These are phyloP conservation scores for Hanseniaspora guilliermondii DNA, from an alignment of 805 yeast genomes.

Conservation along the genomic window DNA sequence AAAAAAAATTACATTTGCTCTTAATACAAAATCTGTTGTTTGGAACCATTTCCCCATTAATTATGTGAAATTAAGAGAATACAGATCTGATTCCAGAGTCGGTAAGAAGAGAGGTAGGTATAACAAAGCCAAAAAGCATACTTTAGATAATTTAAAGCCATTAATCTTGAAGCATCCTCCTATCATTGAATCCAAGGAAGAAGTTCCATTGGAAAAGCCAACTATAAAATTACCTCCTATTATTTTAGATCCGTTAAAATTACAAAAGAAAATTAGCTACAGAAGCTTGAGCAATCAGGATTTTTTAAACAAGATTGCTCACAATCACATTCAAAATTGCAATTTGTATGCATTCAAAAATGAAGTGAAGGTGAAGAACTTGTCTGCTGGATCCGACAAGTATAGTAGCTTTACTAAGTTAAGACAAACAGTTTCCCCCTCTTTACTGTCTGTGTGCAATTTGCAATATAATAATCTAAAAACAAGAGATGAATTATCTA, in stretches of 20 bases:
- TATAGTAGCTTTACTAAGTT: not conserved
- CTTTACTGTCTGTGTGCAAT: not conserved
- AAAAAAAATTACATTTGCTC: not conserved
- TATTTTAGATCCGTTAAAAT: not conserved
- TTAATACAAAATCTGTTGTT: not conserved
- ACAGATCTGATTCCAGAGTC: not conserved
- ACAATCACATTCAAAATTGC: not conserved
- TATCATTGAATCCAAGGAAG: constrained; percentile 14
- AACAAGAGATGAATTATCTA: not conserved
- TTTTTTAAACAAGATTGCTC: not conserved
- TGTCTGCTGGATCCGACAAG: not conserved
- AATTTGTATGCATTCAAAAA: not conserved
- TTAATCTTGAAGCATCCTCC: constrained; percentile 33
- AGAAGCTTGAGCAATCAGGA: not conserved
- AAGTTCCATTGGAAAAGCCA: not conserved
- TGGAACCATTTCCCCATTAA: not conserved
- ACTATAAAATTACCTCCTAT: not conserved
- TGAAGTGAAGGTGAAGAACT: not conserved
- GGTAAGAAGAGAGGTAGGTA: constrained; percentile 9
- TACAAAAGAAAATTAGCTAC: not conserved
- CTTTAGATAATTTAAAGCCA: constrained; percentile 41
- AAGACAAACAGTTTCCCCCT: not conserved
- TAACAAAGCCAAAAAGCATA: constrained; percentile 32
- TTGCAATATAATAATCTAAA: not conserved
- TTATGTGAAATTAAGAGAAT: not conserved